These are phyloP conservation scores for Irpex lacteus DNA, from an alignment of 1,284 basidiomycete species.

Conservation along the genomic window DNA sequence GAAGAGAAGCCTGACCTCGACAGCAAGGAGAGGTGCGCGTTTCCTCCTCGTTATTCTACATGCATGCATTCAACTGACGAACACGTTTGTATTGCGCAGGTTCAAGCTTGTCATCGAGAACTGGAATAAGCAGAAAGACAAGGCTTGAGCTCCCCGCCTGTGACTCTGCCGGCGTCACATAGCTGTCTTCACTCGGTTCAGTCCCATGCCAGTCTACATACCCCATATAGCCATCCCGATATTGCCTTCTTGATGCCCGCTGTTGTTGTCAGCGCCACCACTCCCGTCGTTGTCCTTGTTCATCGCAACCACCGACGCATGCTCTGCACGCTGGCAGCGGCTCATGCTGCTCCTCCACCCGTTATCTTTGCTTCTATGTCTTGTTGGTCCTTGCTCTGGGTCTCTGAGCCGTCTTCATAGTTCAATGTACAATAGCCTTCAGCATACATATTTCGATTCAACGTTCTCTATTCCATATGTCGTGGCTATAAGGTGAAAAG, in stretches of 20 bases:
- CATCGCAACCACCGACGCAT: background rate
- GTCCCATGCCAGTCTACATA: slow-evolving; percentile 1
- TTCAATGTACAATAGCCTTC: background rate
- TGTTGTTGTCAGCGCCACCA: background rate
- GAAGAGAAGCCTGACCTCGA: slow-evolving; percentile 64
- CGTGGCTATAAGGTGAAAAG: too few relatives aligned
- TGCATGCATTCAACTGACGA: slow-evolving; percentile 1
- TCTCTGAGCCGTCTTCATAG: background rate
- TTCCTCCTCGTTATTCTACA: slow-evolving; percentile 6
- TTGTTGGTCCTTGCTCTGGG: background rate
- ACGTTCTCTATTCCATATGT: background rate
- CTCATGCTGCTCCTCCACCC: background rate
- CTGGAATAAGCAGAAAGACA: slow-evolving; percentile 73
- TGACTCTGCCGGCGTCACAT: slow-evolving; percentile 3
- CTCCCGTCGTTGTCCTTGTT: background rate
- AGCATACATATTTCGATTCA: background rate
- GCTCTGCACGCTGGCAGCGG: background rate
- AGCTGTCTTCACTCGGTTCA: slow-evolving; percentile 6
- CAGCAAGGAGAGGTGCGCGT: slow-evolving; percentile 66
- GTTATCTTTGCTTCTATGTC: background rate
- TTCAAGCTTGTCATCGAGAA: slow-evolving; percentile 74
- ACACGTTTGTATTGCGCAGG: slow-evolving; percentile 33
- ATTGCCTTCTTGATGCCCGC: background rate
- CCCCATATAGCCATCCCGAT: background rate
- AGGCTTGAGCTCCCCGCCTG: slow-evolving; percentile 42